Conservation (phyloP, 179 eudicot species). For the Vitellaria paradoxa region DNA sequence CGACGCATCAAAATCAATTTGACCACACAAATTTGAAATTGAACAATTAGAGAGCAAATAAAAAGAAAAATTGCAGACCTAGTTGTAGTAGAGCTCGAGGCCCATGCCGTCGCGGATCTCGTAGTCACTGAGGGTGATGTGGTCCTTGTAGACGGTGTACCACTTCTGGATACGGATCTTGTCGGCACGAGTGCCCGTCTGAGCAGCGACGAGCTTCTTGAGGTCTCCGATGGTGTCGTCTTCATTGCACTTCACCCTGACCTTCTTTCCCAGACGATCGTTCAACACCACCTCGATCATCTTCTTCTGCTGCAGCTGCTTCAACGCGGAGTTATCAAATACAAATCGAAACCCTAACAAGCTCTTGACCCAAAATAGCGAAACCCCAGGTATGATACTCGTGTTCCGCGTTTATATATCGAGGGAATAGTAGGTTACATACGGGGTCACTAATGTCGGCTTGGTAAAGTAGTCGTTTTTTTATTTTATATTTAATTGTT, state of each 20-base stretch:
- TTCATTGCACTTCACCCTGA: conserved; percentile 90
- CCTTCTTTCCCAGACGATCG: conserved; percentile 94
- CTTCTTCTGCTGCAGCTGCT: conserved; percentile 16
- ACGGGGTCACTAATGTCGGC: no score
- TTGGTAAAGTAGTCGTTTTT: no score
- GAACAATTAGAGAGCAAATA: background rate
- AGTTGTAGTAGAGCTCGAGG: conserved; percentile 92
- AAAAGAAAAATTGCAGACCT: conserved; percentile 3
- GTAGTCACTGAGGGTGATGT: conserved; percentile 82
- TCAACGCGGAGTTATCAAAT: background rate
- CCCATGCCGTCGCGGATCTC: conserved; percentile 99
- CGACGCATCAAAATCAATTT: background rate
- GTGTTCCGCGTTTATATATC: no score
- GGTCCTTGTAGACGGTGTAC: conserved; percentile 92
- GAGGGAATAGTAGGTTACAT: no score
- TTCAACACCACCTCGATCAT: conserved; percentile 97
- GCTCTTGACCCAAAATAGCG: background rate
- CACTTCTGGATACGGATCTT: conserved; percentile 95
- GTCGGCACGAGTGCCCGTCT: conserved; percentile 85
- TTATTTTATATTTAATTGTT: no score
- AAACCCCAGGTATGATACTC: no score
- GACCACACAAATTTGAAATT: background rate
- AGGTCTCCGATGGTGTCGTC: conserved; percentile 95
- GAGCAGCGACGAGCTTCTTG: conserved; percentile 95
- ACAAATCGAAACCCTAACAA: conserved; percentile 1